These are phyloP conservation scores for Pterula multifida DNA, from an alignment of 1,284 basidiomycete genomes.

Conservation along the genomic window DNA sequence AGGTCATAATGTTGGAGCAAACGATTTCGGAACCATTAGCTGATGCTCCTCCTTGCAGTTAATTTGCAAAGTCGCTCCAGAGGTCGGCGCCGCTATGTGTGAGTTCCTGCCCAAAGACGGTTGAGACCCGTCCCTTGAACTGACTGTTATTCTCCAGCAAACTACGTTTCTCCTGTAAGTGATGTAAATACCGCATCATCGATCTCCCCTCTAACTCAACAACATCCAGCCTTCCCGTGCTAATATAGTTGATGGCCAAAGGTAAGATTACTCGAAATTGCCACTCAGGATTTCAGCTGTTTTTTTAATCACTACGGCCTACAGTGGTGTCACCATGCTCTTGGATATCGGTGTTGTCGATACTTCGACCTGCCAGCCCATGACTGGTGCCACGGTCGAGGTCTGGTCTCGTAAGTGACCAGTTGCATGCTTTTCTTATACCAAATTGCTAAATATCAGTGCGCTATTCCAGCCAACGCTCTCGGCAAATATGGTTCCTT, in stretches of 20 bases:
- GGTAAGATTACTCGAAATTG: constrained; percentile 12
- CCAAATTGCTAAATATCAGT: background rate
- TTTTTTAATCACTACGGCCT: background rate
- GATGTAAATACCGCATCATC: no score
- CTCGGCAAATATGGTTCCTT: constrained; percentile 26
- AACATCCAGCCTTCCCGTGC: constrained; percentile 27
- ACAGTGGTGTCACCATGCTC: constrained; percentile 33
- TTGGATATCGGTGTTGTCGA: constrained; percentile 49
- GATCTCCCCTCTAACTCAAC: no score
- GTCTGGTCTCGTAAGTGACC: constrained; percentile 31
- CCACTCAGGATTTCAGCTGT: background rate
- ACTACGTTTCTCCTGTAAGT: no score
- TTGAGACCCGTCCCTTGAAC: no score
- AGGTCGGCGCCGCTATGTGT: background rate
- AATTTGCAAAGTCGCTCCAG: background rate
- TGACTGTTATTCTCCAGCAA: no score
- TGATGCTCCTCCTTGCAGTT: background rate
- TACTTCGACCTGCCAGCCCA: constrained; percentile 42
- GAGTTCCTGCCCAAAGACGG: no score
- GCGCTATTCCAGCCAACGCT: constrained; percentile 21
- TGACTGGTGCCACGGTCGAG: constrained; percentile 42
- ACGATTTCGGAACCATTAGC: background rate
- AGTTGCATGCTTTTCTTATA: background rate
- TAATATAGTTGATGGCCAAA: constrained; percentile 38
- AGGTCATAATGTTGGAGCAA: background rate